These are phyloP conservation scores for Tilletia caries DNA, from an alignment of 1,284 basidiomycete genomes.

Conservation along the genomic window DNA sequence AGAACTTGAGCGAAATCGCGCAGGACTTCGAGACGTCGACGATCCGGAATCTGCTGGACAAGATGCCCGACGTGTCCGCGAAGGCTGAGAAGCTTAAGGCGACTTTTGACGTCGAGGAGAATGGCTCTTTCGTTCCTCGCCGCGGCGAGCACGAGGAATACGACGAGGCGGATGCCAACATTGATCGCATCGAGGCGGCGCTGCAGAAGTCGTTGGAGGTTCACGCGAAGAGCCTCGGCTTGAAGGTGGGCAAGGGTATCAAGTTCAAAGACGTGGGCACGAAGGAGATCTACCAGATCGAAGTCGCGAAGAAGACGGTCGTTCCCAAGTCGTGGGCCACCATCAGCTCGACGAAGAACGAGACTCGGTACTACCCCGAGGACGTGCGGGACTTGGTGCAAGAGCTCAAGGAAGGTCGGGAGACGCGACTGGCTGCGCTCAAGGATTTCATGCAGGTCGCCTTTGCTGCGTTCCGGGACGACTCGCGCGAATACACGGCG, in stretches of 20 bases:
- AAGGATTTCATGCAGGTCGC: slow-evolving; percentile 45
- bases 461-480: slow-evolving; percentile 78
- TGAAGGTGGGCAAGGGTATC: slow-evolving; percentile 28
- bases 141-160: slow-evolving; percentile 35
- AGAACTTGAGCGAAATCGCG: slow-evolving; percentile 19
- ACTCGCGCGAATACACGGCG: slow-evolving; percentile 57
- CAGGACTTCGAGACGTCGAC: slow-evolving; percentile 25
- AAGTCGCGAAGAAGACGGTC: slow-evolving; percentile 44
- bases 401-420: slow-evolving; percentile 50
- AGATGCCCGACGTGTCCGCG: slow-evolving; percentile 40
- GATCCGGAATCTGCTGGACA: slow-evolving; percentile 28
- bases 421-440: slow-evolving; percentile 48
- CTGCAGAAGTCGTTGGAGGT: slow-evolving; percentile 39
- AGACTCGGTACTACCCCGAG: slow-evolving; percentile 49
- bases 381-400: slow-evolving; percentile 47
- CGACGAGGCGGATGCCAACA: slow-evolving; percentile 37
- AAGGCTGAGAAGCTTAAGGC: slow-evolving; percentile 35
- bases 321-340: slow-evolving; percentile 48
- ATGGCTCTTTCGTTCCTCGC: slow-evolving; percentile 46
- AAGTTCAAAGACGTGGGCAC: slow-evolving; percentile 52
- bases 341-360: slow-evolving; percentile 48
- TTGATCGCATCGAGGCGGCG: slow-evolving; percentile 36
- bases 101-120: slow-evolving; percentile 39
- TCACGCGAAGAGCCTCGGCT: slow-evolving; percentile 35
- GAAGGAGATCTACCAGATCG: slow-evolving; percentile 53